Evolutionary conservation across 331 rosid genomes (phyloP).

Genomic region (Dryas integrifolia): DNA sequence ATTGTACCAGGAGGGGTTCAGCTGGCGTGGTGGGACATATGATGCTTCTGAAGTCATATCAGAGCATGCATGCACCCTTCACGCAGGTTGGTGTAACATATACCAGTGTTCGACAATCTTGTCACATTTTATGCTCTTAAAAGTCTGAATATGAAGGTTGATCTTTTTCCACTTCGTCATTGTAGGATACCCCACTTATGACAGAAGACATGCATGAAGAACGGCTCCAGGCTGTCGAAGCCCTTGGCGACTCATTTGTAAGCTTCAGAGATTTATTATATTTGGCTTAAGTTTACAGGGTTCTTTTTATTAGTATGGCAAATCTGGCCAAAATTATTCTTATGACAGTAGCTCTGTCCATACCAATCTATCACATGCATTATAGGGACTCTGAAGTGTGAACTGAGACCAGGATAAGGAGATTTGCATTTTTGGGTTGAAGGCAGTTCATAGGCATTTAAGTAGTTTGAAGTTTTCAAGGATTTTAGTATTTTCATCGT

Average conservation of each 20-base stretch:
- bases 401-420: too few species aligned
- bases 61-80: slow-evolving; percentile 84
- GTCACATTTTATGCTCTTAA: slow-evolving; percentile 14
- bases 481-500: not conserved
- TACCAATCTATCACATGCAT: too few species aligned
- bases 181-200: slow-evolving; percentile 86
- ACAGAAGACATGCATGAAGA: slow-evolving; percentile 99
- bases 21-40: slow-evolving; percentile 65
- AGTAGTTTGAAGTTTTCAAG: slow-evolving; percentile 4
- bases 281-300: not conserved
- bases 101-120: slow-evolving; percentile 20
- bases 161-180: slow-evolving; percentile 25
- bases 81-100: slow-evolving; percentile 69
- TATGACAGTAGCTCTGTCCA: too few species aligned
- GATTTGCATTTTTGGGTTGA: not conserved
- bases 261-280: slow-evolving; percentile 32
- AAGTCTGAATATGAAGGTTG: slow-evolving; percentile 21
- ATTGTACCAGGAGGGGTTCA: slow-evolving; percentile 66
- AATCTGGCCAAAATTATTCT: too few species aligned
- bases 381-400: too few species aligned
- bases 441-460: not conserved
- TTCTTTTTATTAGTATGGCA: too few species aligned
- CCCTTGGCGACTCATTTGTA: slow-evolving; percentile 82
- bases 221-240: slow-evolving; percentile 89
- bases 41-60: slow-evolving; percentile 79